Evolutionary conservation across 768 basidiomycete genomes (phyloP).

Genomic region (Phlegmacium glaucopus): DNA sequence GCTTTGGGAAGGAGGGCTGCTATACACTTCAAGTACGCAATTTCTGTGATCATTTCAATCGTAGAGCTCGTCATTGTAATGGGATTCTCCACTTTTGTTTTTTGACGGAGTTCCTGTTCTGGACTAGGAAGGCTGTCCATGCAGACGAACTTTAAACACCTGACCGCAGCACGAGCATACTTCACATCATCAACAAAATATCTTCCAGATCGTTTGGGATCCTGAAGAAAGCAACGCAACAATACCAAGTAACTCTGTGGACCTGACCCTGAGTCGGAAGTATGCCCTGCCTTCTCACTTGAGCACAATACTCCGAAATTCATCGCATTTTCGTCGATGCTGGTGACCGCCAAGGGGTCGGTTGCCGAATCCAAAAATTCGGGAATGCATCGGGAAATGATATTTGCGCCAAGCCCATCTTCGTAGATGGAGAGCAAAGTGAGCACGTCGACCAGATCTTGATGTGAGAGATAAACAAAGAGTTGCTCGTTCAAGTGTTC

Average conservation of each 20-base stretch:
- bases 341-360: no score
- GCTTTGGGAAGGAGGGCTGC: background rate
- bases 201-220: background rate
- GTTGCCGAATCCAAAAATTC: no score
- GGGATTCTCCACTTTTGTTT: background rate
- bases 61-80: background rate
- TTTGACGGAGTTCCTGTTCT: background rate
- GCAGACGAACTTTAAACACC: background rate
- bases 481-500: no score
- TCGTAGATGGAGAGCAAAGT: no score
- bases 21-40: background rate
- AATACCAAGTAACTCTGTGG: background rate
- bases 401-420: no score
- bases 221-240: background rate
- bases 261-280: background rate
- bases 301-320: background rate
- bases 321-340: no score
- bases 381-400: no score
- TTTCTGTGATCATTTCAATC: background rate
- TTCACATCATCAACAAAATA: background rate
- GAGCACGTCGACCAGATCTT: no score
- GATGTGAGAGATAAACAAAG: no score
- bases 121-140: background rate
- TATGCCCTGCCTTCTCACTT: background rate
- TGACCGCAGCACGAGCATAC: background rate